phyloP scores from a whole-genome alignment of 169 alveolate species.

The Plasmodium falciparum region DNA sequence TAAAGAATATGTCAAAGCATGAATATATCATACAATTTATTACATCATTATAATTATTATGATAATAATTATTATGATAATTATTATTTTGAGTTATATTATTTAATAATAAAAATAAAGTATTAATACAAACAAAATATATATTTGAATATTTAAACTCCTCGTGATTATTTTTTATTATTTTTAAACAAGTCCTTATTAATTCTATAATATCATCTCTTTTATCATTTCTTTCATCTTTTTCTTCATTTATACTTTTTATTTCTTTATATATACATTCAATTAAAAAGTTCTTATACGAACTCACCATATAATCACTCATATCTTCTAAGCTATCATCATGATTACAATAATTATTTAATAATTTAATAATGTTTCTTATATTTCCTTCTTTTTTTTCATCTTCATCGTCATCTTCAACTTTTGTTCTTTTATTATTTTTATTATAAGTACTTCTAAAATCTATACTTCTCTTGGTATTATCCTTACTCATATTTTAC shows the following conservation, averaged over 20 bases:
- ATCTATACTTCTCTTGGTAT: conserved; percentile 31
- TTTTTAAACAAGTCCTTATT: conserved; percentile 46
- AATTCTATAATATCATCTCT: not conserved
- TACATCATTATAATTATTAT: not conserved
- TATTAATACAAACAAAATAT: conserved; percentile 52
- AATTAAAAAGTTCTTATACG: conserved; percentile 49
- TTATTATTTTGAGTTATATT: not conserved
- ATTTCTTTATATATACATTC: conserved; percentile 48
- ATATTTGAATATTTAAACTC: conserved; percentile 32
- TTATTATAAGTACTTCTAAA: not conserved
- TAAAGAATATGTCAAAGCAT: conserved; percentile 10
- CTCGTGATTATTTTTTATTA: conserved; percentile 48
- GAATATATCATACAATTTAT: conserved; percentile 28
- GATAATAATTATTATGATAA: not conserved
- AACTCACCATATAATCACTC: conserved; percentile 58
- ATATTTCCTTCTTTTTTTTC: conserved; percentile 9
- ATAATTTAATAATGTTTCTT: conserved; percentile 27
- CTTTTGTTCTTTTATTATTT: conserved; percentile 1
- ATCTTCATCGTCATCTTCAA: conserved; percentile 6
- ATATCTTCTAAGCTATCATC: conserved; percentile 44
- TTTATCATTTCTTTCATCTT: conserved; percentile 3
- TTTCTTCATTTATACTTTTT: conserved; percentile 9
- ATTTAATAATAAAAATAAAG: conserved; percentile 59
- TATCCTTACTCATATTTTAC: conserved; percentile 11
- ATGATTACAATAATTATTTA: conserved; percentile 25